A percentile compares a stretch with the other conserved stretches of the same genome.
phyloP scores from a whole-genome alignment of 23 red algal species.

The Gracilaria domingensis region DNA sequence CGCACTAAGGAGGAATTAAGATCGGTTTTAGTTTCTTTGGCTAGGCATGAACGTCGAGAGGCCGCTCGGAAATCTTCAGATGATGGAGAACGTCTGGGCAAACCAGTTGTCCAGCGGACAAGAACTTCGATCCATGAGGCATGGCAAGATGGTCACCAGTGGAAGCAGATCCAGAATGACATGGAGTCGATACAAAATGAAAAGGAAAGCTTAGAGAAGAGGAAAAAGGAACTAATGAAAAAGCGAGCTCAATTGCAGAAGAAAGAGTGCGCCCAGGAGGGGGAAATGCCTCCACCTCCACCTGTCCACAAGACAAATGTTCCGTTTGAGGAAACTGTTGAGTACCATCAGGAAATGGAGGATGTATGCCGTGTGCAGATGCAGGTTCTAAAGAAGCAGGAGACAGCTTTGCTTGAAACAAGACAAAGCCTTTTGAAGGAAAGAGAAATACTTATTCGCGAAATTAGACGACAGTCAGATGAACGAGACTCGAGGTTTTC shows the following conservation, averaged over 20 bases:
- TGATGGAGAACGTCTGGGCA: constrained; percentile 78
- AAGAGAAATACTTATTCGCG: constrained; percentile 79
- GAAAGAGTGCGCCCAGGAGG: constrained; percentile 22
- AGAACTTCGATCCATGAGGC: constrained; percentile 82
- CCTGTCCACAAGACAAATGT: constrained; percentile 22
- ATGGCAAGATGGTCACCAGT: constrained; percentile 91
- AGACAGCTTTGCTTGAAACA: constrained; percentile 54
- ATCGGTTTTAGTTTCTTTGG: constrained; percentile 34
- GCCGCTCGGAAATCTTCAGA: constrained; percentile 24
- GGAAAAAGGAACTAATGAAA: constrained; percentile 68
- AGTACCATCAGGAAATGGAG: constrained; percentile 75
- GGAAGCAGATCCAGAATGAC: constrained; percentile 53
- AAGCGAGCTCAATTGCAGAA: constrained; percentile 28
- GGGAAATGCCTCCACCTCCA: constrained; percentile 49
- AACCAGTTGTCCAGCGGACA: constrained; percentile 65
- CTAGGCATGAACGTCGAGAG: constrained; percentile 47
- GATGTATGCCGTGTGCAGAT: constrained; percentile 75
- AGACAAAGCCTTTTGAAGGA: constrained; percentile 48
- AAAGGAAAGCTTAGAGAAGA: constrained; percentile 69
- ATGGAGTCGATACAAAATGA: constrained; percentile 34
- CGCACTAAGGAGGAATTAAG: constrained; percentile 28
- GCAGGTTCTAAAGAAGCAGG: constrained; percentile 66
- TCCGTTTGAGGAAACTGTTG: constrained; percentile 43
- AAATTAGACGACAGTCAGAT: constrained; percentile 85
- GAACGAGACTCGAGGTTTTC: constrained; percentile 81